These are phyloP conservation scores for Bathelium albidoporum DNA, from an alignment of 495 filamentous ascomycete genomes.

Conservation along the genomic window DNA sequence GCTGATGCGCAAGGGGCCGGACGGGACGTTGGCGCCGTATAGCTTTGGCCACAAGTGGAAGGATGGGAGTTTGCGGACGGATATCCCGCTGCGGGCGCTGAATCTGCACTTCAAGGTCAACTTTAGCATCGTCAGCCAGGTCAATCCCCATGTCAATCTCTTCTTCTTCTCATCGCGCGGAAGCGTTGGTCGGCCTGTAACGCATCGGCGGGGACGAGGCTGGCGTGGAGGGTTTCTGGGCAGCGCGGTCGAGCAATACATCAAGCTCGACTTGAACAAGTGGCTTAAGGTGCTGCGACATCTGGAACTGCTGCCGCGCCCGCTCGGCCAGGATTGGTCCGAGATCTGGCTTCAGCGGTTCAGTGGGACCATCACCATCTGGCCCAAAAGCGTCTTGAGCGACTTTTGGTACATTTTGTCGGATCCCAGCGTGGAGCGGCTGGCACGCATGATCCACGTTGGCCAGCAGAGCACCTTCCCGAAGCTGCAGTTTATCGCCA, in stretches of 20 bases:
- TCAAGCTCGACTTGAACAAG: conserved; percentile 90
- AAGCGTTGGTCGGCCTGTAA: conserved; percentile 83
- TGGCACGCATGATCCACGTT: conserved; percentile 78
- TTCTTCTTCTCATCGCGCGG: conserved; percentile 97
- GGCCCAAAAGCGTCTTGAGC: conserved; percentile 62
- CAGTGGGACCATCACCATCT: conserved; percentile 89
- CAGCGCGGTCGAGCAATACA: conserved; percentile 82
- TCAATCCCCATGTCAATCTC: conserved; percentile 94
- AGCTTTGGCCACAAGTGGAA: conserved; percentile 98
- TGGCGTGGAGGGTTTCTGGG: conserved; percentile 95
- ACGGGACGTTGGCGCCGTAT: conserved; percentile 70
- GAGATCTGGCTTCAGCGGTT: conserved; percentile 94
- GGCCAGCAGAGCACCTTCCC: conserved; percentile 82
- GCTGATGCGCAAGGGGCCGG: conserved; percentile 81
- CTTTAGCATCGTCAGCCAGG: conserved; percentile 90
- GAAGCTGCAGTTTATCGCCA: conserved; percentile 80
- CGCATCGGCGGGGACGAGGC: conserved; percentile 82
- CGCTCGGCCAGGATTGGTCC: conserved; percentile 91
- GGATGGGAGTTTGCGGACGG: conserved; percentile 84
- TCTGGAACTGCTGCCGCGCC: conserved; percentile 80
- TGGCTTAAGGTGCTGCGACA: conserved; percentile 92
- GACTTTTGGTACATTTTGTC: conserved; percentile 83
- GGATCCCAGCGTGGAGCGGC: conserved; percentile 62
- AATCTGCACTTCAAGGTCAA: conserved; percentile 97
- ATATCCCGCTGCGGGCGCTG: conserved; percentile 86